Conservation (phyloP, 345 rosid species). For the Salix koriyanagi region DNA sequence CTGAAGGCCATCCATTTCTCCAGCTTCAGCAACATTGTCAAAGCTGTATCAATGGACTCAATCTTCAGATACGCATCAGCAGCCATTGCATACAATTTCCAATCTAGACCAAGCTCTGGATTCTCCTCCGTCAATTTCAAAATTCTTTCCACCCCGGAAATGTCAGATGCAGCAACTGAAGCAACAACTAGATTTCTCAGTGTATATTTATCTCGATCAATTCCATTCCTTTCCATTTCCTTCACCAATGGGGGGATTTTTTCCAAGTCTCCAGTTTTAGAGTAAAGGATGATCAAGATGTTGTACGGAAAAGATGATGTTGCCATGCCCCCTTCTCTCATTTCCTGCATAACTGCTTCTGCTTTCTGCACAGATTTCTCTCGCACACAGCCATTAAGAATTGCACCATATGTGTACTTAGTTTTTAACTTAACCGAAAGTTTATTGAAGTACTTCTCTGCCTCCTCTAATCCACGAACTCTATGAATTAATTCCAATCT, state of each 20-base stretch:
- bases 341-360: slow-evolving; percentile 22
- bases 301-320: slow-evolving; percentile 21
- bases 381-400: slow-evolving; percentile 17
- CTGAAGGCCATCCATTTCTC: slow-evolving; percentile 11
- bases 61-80: slow-evolving; percentile 26
- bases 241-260: slow-evolving; percentile 14
- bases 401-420: slow-evolving; percentile 19
- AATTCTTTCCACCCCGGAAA: slow-evolving; percentile 20
- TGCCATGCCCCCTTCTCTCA: slow-evolving; percentile 17
- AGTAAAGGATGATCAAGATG: slow-evolving; percentile 18
- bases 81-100: slow-evolving; percentile 20
- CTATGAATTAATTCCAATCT: slow-evolving; percentile 21
- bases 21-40: slow-evolving; percentile 17
- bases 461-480: slow-evolving; percentile 21
- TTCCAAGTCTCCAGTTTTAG: slow-evolving; percentile 5
- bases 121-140: slow-evolving; percentile 8
- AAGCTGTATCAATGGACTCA: slow-evolving; percentile 20
- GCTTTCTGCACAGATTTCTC: slow-evolving; percentile 21
- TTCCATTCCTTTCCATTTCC: slow-evolving; percentile 26
- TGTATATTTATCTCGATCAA: slow-evolving; percentile 19
- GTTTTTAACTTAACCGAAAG: slow-evolving; percentile 16
- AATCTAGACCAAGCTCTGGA: background rate
- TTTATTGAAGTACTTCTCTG: slow-evolving; percentile 19
- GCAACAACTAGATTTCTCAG: slow-evolving; percentile 6
- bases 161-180: slow-evolving; percentile 17